phyloP scores from a whole-genome alignment of 495 filamentous ascomycete genomes.

The Penicillium paradoxum region DNA sequence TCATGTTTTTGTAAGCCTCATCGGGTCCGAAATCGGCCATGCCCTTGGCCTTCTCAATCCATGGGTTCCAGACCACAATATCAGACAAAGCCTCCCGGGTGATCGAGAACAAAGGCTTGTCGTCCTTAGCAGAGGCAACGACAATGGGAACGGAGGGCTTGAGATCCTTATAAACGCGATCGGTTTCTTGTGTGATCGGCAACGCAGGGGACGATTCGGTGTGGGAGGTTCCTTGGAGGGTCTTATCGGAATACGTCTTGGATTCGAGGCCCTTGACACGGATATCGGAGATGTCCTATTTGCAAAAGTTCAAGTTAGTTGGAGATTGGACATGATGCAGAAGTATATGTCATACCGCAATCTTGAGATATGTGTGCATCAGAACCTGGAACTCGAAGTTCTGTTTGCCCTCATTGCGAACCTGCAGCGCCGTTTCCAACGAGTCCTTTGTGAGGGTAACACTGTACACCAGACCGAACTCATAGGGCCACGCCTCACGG shows the following conservation, averaged over 20 bases:
- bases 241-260: slow-evolving; percentile 77
- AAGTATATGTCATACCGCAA: slow-evolving; percentile 56
- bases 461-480: slow-evolving; percentile 87
- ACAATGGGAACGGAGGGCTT: slow-evolving; percentile 51
- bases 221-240: slow-evolving; percentile 53
- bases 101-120: slow-evolving; percentile 61
- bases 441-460: slow-evolving; percentile 73
- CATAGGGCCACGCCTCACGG: slow-evolving; percentile 67
- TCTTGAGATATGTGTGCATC: slow-evolving; percentile 81
- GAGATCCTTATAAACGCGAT: slow-evolving; percentile 70
- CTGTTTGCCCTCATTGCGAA: slow-evolving; percentile 71
- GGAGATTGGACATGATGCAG: background rate
- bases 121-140: slow-evolving; percentile 54
- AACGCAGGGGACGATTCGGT: slow-evolving; percentile 52
- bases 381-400: slow-evolving; percentile 88
- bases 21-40: slow-evolving; percentile 88
- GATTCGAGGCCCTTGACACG: slow-evolving; percentile 67
- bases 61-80: slow-evolving; percentile 97
- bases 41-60: slow-evolving; percentile 71
- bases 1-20: slow-evolving; percentile 84
- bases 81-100: slow-evolving; percentile 76
- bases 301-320: background rate
- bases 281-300: slow-evolving; percentile 68
- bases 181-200: slow-evolving; percentile 66
- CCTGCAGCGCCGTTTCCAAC: slow-evolving; percentile 76